These are phyloP conservation scores for Spiraea crenata DNA, from an alignment of 331 rosid species.

Conservation along the genomic window DNA sequence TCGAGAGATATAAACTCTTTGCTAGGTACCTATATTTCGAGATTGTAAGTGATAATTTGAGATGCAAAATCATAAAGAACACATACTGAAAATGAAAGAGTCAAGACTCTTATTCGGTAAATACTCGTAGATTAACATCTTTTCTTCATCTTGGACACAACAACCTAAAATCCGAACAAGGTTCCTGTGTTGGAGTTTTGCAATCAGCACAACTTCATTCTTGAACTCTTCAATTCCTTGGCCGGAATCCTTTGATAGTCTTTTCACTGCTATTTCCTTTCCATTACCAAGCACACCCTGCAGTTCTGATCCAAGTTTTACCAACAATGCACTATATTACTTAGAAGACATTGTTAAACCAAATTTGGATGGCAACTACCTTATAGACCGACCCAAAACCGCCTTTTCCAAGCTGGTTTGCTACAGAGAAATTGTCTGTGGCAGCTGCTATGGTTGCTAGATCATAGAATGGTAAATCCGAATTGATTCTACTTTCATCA, in stretches of 20 bases:
- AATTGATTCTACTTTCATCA: no score
- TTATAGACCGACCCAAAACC: no score
- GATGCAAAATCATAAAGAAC: background rate
- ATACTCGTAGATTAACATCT: background rate
- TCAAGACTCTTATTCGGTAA: conserved; percentile 22
- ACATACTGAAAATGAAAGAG: conserved; percentile 48
- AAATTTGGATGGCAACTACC: no score
- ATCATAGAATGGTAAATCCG: no score
- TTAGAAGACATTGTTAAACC: no score
- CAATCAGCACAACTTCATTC: conserved; percentile 50
- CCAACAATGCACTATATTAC: no score
- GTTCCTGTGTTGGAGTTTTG: conserved; percentile 57
- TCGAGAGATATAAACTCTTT: no score
- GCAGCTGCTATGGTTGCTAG: no score
- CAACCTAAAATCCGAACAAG: conserved; percentile 60
- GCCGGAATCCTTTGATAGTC: conserved; percentile 45
- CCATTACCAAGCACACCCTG: conserved; percentile 51
- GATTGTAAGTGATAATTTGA: background rate
- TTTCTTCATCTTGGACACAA: conserved; percentile 47
- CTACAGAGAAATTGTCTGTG: no score
- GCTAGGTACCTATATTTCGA: background rate
- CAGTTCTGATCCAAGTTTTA: background rate
- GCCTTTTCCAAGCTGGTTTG: no score
- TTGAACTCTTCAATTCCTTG: conserved; percentile 62
- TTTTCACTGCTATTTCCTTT: conserved; percentile 56